Conservation (phyloP, 441 rosid genomes). For the Flueggea neowawraea region DNA sequence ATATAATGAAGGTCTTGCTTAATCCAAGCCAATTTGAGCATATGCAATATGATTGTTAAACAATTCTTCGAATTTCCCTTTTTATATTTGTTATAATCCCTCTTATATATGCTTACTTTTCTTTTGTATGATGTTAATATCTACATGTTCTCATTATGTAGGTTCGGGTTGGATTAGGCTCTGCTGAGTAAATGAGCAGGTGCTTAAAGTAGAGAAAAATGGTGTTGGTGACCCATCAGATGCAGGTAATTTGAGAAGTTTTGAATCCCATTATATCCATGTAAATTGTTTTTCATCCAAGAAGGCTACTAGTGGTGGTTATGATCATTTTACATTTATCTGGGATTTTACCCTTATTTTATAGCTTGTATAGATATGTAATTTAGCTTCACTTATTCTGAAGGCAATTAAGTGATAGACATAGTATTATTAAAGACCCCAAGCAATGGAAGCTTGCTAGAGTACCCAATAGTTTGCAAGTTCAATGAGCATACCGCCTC, state of each 20-base stretch:
- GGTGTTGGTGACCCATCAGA: conserved; percentile 87
- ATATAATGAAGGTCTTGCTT: background rate
- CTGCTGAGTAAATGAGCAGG: conserved; percentile 55
- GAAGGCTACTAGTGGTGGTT: background rate
- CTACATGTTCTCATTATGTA: conserved; percentile 12
- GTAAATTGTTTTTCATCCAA: background rate
- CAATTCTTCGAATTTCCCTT: background rate
- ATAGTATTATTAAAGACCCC: too few relatives aligned
- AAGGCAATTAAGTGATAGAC: too few relatives aligned
- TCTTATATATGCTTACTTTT: background rate
- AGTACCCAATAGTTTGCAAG: too few relatives aligned
- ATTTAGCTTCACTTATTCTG: too few relatives aligned
- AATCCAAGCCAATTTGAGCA: too few relatives aligned
- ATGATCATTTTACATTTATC: too few relatives aligned
- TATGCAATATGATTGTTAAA: too few relatives aligned
- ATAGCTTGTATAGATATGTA: too few relatives aligned
- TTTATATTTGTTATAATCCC: background rate
- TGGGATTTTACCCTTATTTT: too few relatives aligned
- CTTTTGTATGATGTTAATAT: background rate
- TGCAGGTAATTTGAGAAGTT: conserved; percentile 50
- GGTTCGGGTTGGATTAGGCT: conserved; percentile 31
- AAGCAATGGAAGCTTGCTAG: too few relatives aligned
- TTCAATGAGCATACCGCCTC: too few relatives aligned
- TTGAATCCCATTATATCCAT: conserved; percentile 1
- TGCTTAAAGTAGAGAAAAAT: conserved; percentile 57